Base-by-base conservation (phyloP, 805 yeast genomes). In the Yarrowia sp. region DNA sequence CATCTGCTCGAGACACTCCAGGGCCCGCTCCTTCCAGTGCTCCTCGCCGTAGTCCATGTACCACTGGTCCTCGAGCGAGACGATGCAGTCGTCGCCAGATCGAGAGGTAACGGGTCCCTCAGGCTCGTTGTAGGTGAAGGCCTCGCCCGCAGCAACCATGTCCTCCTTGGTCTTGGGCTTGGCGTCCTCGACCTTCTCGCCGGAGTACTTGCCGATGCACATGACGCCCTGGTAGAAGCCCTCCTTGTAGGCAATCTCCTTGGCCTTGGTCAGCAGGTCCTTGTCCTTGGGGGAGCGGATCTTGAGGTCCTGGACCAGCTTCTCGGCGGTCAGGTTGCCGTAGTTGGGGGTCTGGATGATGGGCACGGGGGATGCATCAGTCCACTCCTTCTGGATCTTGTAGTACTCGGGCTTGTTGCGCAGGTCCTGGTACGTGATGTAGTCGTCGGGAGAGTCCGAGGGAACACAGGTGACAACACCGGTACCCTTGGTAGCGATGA, bases 391-490 rank as follows among this genome's bases (percentile, higher is more conserved):
- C 65, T 92, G 81, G 71, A 93, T 88, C 61, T 85, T 83, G 74
- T 93, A 92, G 75, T 85, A 93, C 70, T 90, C 97, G 31, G 97
- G 88, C 78, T 93, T 93, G 79, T 90, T 85, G 69, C 81, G 81
- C 69, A 94, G 82, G 68, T 94, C 99, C 70, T 80, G 80, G 53
- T 87, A 82, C 64, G 97, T 94, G 76, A 93, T 85, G 72, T 71
- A 94, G 79, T 94, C 99, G 78, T 94, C 99, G 65, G 99, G 98
- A 63, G 98, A 92, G 76, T 92, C 97, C n/a, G 97, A 87, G 65
- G 98, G 99, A 66, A 92, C 98, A 80, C 97, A 94, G 6, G 98
- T 93, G 63, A 94, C 99, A 47, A 94, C 97, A 80, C 98, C 99
- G 47, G 62, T 94, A 82, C 99, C 99, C 80, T 94, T 94, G 62